Evolutionary conservation across 495 filamentous ascomycete genomes (phyloP), one percentile per base, ranked within the genome.

Genomic region (Penicillium paxilli): DNA sequence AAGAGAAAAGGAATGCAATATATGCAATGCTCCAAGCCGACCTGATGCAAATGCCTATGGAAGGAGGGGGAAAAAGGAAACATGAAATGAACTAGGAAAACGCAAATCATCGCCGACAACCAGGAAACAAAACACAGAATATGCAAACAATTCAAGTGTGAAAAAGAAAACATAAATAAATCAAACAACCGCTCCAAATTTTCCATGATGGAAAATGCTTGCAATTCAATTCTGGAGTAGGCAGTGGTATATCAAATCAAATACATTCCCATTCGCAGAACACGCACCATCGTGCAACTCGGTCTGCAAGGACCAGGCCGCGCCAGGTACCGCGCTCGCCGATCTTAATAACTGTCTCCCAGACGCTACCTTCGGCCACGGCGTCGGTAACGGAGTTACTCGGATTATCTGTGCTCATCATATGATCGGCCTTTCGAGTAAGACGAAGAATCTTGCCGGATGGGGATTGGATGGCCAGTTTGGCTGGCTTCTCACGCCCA

Each of bases 281-380:
- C 20, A 99, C 94, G 72, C 95, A 98, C 94, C 94, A 99, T 55
- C 94, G 79, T 8, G 93, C 95, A 55, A 89, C 97, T 49, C 94
- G 82, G 77, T 99, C 94, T 11, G 94, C 94, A 17, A 99, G 79
- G 55, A 99, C 94, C 48, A 99, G 71, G 1, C 91, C 95, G 54
- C 94, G 83, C 94, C 94, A 98, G 22, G 87, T 81, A 0, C 94
- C 94, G 23, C 86, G 79, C 66, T 98, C 94, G 0, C 90, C 90
- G 69, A 93, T 91, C 76, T 98, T 98, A 69, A 98, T 96, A 40
- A 98, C 94, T 6, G 93, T 98, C 73, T 98, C 94, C 95, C 95
- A 98, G 0, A 87, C 82, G 41, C 88, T 90, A 12, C 91, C 90
- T 49, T 92, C 90, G 5, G 84, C 86, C 0, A 68, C 72, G 12